phyloP scores from a whole-genome alignment of 192 early-diverging fungal species.

The Podila horticola region DNA sequence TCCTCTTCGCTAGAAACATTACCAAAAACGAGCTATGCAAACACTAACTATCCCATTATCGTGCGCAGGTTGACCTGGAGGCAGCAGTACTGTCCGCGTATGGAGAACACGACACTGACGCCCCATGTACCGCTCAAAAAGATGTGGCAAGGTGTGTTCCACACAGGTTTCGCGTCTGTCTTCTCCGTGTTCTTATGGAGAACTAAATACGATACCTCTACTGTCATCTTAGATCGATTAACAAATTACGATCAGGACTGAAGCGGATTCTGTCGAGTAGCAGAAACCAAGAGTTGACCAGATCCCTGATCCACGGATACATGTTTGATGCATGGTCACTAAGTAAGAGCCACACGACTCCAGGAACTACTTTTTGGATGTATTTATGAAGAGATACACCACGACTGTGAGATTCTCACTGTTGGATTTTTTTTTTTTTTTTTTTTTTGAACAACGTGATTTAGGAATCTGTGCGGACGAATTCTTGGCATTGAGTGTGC shows the following conservation, averaged over 20 bases:
- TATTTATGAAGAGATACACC: neutral
- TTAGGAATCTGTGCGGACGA: conserved; percentile 33
- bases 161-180: no score
- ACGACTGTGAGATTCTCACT: no score
- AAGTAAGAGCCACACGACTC: conserved; percentile 4
- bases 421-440: neutral
- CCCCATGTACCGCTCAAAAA: neutral
- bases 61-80: conserved; percentile 28
- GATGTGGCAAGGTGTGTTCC: neutral
- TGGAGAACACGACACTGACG: neutral
- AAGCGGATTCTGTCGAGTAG: neutral
- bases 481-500: conserved; percentile 23
- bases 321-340: conserved; percentile 43
- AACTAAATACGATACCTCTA: neutral
- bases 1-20: no score
- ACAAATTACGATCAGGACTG: conserved; percentile 6
- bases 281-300: neutral
- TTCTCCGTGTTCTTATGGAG: no score
- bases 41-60: no score
- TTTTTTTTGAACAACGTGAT: no score
- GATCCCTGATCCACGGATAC: conserved; percentile 30
- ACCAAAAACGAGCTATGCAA: no score
- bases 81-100: conserved; percentile 38
- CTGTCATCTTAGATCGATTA: conserved; percentile 5
- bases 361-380: neutral